These are phyloP conservation scores for Mikania micrantha DNA, from an alignment of 129 eudicot genomes.

Conservation along the genomic window DNA sequence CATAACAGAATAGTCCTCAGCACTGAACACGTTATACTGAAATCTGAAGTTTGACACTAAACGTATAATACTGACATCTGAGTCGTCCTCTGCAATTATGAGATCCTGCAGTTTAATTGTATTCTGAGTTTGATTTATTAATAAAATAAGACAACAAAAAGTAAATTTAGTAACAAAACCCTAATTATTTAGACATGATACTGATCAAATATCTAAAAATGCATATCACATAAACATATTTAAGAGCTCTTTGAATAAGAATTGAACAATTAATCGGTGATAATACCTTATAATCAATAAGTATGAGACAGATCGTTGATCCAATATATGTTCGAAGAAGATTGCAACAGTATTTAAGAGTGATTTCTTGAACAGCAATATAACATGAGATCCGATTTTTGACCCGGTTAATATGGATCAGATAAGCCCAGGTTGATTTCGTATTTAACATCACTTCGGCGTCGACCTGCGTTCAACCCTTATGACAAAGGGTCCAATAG, in stretches of 20 bases:
- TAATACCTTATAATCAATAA: slow-evolving; percentile 17
- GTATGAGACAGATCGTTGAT: slow-evolving; percentile 16
- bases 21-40: too few species aligned
- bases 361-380: slow-evolving; percentile 30
- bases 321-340: background rate
- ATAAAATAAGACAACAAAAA: background rate
- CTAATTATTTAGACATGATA: slow-evolving; percentile 13
- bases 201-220: background rate
- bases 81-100: too few species aligned
- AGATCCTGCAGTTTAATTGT: too few species aligned
- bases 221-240: background rate
- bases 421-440: background rate
- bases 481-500: too few species aligned
- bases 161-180: slow-evolving; percentile 14
- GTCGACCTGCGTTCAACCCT: too few species aligned
- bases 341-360: background rate
- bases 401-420: slow-evolving; percentile 6
- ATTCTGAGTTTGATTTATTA: too few species aligned
- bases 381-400: slow-evolving; percentile 16
- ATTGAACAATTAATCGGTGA: background rate
- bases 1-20: too few species aligned
- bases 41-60: too few species aligned
- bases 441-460: too few species aligned
- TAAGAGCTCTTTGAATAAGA: background rate
- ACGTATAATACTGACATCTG: too few species aligned